phyloP scores from a whole-genome alignment of 345 rosid species.

The Clarkia xantiana region DNA sequence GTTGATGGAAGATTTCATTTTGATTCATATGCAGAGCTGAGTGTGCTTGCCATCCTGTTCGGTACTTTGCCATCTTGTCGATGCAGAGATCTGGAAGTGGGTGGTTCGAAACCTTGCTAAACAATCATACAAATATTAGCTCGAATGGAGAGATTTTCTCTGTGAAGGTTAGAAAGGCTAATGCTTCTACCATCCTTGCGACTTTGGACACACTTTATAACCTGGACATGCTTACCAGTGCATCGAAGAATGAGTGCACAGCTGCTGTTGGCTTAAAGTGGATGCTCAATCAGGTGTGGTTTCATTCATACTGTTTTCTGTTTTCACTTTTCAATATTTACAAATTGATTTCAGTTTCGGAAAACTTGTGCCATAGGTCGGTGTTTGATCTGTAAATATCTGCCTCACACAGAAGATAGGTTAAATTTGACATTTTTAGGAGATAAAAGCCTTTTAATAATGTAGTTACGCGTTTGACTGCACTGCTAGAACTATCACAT shows the following conservation, averaged over 20 bases:
- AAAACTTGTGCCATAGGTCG: background rate
- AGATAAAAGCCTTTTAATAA: too few relatives aligned
- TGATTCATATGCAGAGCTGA: slow-evolving; percentile 47
- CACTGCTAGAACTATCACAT: too few relatives aligned
- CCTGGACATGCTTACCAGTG: slow-evolving; percentile 89
- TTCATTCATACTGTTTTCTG: background rate
- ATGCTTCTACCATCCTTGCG: slow-evolving; percentile 53
- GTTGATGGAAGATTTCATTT: background rate
- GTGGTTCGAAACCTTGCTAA: slow-evolving; percentile 94
- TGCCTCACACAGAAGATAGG: too few relatives aligned
- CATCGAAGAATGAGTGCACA: slow-evolving; percentile 95
- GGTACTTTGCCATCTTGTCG: slow-evolving; percentile 85
- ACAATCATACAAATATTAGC: slow-evolving; percentile 90
- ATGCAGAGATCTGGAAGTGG: slow-evolving; percentile 99
- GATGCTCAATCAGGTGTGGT: slow-evolving; percentile 97
- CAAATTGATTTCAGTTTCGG: background rate
- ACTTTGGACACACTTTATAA: slow-evolving; percentile 72
- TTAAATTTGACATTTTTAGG: too few relatives aligned
- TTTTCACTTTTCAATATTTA: background rate
- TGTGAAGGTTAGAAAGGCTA: slow-evolving; percentile 79
- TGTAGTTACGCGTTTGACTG: too few relatives aligned
- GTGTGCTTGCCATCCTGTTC: slow-evolving; percentile 79
- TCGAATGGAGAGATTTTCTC: slow-evolving; percentile 96
- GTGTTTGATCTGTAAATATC: background rate
- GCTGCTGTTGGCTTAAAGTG: slow-evolving; percentile 96